These are phyloP conservation scores for Funneliformis mosseae DNA, from an alignment of 192 early-diverging fungal genomes.

Conservation along the genomic window DNA sequence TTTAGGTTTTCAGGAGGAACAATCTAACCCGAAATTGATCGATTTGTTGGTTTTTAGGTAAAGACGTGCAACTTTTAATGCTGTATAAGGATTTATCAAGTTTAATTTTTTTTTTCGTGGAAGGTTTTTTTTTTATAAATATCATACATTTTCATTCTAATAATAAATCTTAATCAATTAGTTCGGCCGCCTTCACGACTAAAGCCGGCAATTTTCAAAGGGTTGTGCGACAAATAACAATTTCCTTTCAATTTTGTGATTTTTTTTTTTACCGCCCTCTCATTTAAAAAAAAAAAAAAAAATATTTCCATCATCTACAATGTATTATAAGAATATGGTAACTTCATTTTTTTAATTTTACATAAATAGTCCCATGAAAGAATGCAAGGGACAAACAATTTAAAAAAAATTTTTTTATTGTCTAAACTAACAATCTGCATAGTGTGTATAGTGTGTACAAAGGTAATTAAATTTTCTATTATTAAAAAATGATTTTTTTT, in stretches of 20 bases:
- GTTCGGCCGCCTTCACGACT: neutral
- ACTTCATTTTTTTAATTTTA: neutral
- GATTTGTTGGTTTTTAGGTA: no score
- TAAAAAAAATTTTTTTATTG: neutral
- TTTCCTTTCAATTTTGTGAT: neutral
- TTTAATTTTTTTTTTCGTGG: no score
- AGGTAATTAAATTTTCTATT: neutral
- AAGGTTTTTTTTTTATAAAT: no score
- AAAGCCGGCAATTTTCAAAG: neutral
- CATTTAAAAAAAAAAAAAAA: no score
- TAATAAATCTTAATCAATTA: neutral
- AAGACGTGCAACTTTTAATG: no score
- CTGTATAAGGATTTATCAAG: no score
- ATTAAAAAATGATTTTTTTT: neutral
- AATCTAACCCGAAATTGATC: no score
- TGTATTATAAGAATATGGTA: no score
- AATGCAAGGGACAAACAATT: slow-evolving; percentile 1
- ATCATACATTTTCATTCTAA: neutral
- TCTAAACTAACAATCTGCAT: neutral
- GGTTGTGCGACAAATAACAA: neutral
- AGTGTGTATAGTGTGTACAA: neutral
- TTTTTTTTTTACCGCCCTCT: neutral
- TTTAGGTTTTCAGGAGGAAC: no score
- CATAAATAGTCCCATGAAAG: neutral
- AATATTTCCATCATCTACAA: no score